A percentile compares a stretch with the other conserved stretches of the same genome.
phyloP scores from a whole-genome alignment of 2,329 filamentous ascomycete species.

The Fusarium protoensiforme region DNA sequence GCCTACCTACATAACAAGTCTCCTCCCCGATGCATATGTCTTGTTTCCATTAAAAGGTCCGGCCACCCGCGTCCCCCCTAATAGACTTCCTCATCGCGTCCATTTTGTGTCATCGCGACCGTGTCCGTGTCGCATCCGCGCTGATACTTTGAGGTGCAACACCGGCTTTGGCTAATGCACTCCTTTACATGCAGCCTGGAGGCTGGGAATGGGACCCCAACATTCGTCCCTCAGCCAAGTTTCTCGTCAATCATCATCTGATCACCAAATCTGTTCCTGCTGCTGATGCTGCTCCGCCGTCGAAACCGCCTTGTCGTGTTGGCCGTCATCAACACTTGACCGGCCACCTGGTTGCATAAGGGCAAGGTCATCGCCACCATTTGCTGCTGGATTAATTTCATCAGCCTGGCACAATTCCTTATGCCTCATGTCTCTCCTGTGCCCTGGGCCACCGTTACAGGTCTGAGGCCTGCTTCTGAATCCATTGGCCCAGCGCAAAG shows the following conservation, averaged over 20 bases:
- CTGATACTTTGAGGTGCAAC: slow-evolving; percentile 15
- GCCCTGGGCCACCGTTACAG: not conserved
- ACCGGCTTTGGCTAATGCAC: slow-evolving; percentile 19
- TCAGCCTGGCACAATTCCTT: not conserved
- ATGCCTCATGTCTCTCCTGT: not conserved
- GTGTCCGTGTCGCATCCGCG: slow-evolving; percentile 36
- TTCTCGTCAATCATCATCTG: not conserved
- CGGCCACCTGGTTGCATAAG: slow-evolving; percentile 17
- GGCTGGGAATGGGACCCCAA: slow-evolving; percentile 25
- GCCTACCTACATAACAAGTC: not conserved
- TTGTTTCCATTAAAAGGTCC: slow-evolving; percentile 38
- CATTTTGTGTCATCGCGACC: slow-evolving; percentile 14
- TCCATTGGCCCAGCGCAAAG: not conserved
- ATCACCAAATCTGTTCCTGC: not conserved
- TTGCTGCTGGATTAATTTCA: not conserved
- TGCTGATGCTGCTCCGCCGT: not conserved
- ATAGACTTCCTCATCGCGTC: slow-evolving; percentile 25
- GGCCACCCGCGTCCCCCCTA: slow-evolving; percentile 35
- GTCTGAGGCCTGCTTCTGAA: not conserved
- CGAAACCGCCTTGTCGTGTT: not conserved
- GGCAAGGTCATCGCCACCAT: not conserved
- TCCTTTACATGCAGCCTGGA: slow-evolving; percentile 23
- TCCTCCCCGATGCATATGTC: not conserved
- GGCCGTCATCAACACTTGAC: not conserved
- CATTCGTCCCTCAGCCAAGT: not conserved